Evolutionary conservation across 306 rosid species (phyloP).

Genomic region (Ormosia emarginata): DNA sequence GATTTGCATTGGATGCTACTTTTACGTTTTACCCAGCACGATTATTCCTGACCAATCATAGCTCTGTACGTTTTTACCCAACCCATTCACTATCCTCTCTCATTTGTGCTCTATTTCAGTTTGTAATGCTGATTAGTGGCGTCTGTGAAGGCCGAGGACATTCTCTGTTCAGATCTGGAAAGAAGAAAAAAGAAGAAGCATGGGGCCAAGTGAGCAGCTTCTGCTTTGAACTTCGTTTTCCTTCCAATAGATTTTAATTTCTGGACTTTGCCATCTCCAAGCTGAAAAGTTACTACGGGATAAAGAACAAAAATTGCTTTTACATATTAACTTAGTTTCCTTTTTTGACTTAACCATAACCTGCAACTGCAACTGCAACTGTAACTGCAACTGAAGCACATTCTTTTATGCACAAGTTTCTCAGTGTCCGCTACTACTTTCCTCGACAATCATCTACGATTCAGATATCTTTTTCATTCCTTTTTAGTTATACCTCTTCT

Average conservation of each 20-base stretch:
- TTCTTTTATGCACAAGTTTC: slow-evolving; percentile 46
- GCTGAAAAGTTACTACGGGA: slow-evolving; percentile 30
- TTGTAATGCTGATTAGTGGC: not conserved
- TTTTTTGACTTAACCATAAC: slow-evolving; percentile 8
- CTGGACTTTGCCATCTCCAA: slow-evolving; percentile 23
- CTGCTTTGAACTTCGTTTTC: slow-evolving; percentile 8
- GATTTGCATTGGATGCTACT: slow-evolving; percentile 17
- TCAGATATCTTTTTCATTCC: slow-evolving; percentile 29
- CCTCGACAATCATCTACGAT: slow-evolving; percentile 69
- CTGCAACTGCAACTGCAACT: too few species aligned
- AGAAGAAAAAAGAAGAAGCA: slow-evolving; percentile 17
- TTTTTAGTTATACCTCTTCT: not conserved
- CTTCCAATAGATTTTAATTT: not conserved
- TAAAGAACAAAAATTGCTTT: slow-evolving; percentile 41
- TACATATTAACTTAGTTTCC: not conserved
- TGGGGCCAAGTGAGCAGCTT: slow-evolving; percentile 20
- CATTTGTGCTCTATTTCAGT: not conserved
- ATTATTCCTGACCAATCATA: not conserved
- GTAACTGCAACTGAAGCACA: too few species aligned
- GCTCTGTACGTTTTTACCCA: not conserved
- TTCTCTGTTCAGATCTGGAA: slow-evolving; percentile 54
- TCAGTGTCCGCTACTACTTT: slow-evolving; percentile 57
- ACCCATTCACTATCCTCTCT: not conserved
- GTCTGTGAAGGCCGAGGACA: not conserved
- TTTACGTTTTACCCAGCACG: not conserved